Conservation (phyloP, 305 asterid species). For the Fraxinus velutina region DNA sequence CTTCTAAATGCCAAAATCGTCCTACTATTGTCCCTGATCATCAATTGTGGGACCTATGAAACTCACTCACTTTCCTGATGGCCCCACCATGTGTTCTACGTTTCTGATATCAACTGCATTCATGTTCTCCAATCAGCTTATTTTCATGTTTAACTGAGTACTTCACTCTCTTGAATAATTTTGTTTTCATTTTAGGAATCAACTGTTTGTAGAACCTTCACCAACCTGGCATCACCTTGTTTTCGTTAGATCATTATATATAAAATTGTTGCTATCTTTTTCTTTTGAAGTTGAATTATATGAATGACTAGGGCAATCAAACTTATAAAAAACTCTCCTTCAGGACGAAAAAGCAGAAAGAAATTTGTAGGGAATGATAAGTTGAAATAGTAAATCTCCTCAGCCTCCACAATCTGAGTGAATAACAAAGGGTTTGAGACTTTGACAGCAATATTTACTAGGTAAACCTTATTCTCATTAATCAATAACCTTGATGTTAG, state of each 20-base stretch:
- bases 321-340: not conserved
- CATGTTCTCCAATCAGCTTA: not conserved
- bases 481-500: not conserved
- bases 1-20: slow-evolving; percentile 6
- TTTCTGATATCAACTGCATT: not conserved
- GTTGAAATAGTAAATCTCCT: not conserved
- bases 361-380: not conserved
- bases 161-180: not conserved
- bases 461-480: not conserved
- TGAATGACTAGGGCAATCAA: not conserved
- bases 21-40: not conserved
- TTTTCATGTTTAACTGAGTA: not conserved
- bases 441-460: not conserved
- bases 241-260: not conserved
- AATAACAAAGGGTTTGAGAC: not conserved
- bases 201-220: not conserved
- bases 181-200: not conserved
- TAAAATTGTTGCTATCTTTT: not conserved
- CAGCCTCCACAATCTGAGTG: not conserved
- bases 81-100: not conserved
- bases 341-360: not conserved
- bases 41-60: not conserved
- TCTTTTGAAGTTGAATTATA: not conserved
- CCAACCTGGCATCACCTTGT: not conserved
- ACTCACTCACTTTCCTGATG: not conserved